Evolutionary conservation across 108 stramenopile species (phyloP), one percentile per base, ranked within the genome.

Genomic region (Cyclotella distinguenda): DNA sequence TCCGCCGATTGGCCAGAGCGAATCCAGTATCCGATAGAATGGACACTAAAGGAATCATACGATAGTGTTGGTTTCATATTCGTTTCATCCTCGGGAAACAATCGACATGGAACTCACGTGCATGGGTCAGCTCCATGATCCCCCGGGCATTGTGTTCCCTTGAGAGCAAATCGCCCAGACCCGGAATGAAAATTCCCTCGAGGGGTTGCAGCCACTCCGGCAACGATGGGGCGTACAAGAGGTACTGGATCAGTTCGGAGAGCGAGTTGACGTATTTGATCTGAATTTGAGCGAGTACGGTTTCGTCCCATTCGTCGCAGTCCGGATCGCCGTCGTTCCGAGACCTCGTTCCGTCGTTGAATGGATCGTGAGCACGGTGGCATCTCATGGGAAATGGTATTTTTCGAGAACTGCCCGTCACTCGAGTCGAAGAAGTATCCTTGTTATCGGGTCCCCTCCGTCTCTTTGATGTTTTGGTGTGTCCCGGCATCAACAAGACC

Each of bases 221-320:
- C 16, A 75, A 46, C 5, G 74, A 75, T 6, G 66, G 66, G 45
- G 54, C 66, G 33, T 67, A 75, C 22, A 44, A 52, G 38, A 75
- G 46, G 43, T 62, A 75, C 42, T 25, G 0, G 32, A 75, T 49
- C 22, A 75, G 31, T 27, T 75, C 74, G 7, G 60, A 36, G 19
- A 56, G 36, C 8, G 74, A 48, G 16, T 48, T 47, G 18, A 75
- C 60, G 31, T 75, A 75, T 56, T 56, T 66, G 30, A 75, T 63
- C 1, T 56, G 46, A 40, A 75, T 75, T 15, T 62, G 64, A 40
- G 54, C 28, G 8, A 75, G 52, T 11, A 46, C n/a, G 5, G 22
- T 22, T 13, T 45, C 25, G 3, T 75, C 58, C 60, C 60, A 55
- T 23, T 51, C 16, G 39, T 34, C 30, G 6, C 12, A 8, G 26